Evolutionary conservation across 495 filamentous ascomycete genomes (phyloP), one percentile per base, ranked within the genome.

Genomic region (Penicillium paradoxum): DNA sequence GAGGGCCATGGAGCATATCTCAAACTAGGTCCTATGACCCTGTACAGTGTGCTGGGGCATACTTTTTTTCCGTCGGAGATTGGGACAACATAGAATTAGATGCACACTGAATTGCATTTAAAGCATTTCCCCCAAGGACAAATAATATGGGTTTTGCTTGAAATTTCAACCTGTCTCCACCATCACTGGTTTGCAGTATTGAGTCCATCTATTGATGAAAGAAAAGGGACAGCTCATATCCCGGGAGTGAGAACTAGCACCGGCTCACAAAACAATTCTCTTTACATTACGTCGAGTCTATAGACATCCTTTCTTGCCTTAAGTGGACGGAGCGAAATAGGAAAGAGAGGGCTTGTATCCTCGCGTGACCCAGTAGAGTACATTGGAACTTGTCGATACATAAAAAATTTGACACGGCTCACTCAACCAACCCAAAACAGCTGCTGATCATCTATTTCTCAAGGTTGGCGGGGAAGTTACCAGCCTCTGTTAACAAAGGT

Each of bases 391-490:
- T 72, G 67, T 73, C 66, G 66, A 64, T 67, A 71, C 62, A 74
- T 62, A 63, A 63, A n/a, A 63, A 64, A 56, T 51, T 63, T 47
- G 55, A 65, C 51, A 62, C 37, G 55, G 53, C 44, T 56, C 37
- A 58, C 36, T 58, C 51, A 43, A 62, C 55, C 63, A 63, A 66
- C 53, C 34, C 45, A 58, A 52, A 55, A 33, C 33, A 44, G 47
- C 10, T 36, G 30, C 51, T 62, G 58, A 54, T 52, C 48, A 59
- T 70, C 53, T 70, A 71, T 54, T 58, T 63, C 48, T 79, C 75
- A 59, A 80, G 69, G 50, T 64, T 65, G 52, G 76, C 83, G 32
- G 91, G 91, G 81, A 97, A 97, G 74, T 85, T 96, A 67, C 92
- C 92, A 61, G 86, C 83, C 72, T 92, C 92, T 93, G 76, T 54